These are phyloP conservation scores for Mycena citricolor DNA, from an alignment of 1,284 basidiomycete genomes.

Conservation along the genomic window DNA sequence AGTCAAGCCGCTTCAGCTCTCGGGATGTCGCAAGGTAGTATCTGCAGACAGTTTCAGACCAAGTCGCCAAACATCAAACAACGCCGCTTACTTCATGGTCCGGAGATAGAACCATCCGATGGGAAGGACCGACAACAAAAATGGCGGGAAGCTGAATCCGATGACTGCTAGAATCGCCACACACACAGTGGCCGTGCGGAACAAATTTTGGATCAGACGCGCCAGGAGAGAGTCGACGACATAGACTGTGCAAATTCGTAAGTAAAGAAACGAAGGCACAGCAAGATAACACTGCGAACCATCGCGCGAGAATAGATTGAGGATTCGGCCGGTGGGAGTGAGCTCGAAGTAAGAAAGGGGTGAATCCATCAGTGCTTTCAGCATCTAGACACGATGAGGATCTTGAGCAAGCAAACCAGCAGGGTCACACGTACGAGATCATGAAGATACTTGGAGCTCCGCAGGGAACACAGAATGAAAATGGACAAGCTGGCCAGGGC, in stretches of 20 bases:
- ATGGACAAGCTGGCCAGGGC: constrained; percentile 62
- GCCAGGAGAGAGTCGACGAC: constrained; percentile 86
- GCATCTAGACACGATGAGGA: constrained; percentile 50
- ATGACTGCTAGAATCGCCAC: constrained; percentile 81
- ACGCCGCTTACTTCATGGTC: constrained; percentile 66
- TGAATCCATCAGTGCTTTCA: constrained; percentile 75
- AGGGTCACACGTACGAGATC: constrained; percentile 56
- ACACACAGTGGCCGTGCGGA: constrained; percentile 61
- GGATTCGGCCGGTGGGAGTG: constrained; percentile 77
- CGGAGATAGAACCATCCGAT: constrained; percentile 73
- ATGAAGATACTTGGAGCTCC: constrained; percentile 76
- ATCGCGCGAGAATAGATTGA: constrained; percentile 92
- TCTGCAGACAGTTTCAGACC: constrained; percentile 34
- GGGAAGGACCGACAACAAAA: constrained; percentile 76
- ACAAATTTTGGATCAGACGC: constrained; percentile 69
- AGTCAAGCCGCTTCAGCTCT: constrained; percentile 90
- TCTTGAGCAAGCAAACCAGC: background rate
- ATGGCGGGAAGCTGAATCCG: constrained; percentile 77
- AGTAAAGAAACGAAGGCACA: background rate
- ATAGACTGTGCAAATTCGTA: constrained; percentile 46
- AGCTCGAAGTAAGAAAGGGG: constrained; percentile 88
- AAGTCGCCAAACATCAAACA: constrained; percentile 7
- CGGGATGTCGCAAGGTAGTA: constrained; percentile 92
- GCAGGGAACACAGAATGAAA: constrained; percentile 78
- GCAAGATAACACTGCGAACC: constrained; percentile 34